phyloP scores from a whole-genome alignment of 805 yeast genomes.

The Saccharomycopsis sp. region DNA sequence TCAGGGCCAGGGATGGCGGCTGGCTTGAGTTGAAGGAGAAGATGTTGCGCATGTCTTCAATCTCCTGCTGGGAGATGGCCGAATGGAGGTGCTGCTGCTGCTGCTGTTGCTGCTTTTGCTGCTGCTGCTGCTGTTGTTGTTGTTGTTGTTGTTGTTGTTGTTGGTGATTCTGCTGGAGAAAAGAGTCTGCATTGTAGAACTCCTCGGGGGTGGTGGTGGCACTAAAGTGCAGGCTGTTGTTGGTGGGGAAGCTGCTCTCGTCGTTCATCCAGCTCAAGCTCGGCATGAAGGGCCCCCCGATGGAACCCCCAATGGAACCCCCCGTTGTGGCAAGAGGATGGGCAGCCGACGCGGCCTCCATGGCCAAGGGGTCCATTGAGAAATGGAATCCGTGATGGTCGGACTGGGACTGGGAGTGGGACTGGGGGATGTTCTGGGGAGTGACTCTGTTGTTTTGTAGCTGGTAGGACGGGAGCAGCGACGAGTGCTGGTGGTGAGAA shows the following conservation, averaged over 20 bases:
- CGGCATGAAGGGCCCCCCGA: neutral
- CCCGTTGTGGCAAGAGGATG: no score
- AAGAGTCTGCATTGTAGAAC: no score
- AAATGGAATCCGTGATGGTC: conserved; percentile 28
- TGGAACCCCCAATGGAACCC: conserved; percentile 2
- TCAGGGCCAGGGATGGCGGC: neutral
- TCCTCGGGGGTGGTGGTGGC: no score
- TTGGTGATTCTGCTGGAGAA: no score
- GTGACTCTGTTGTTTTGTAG: no score
- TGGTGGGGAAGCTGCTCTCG: no score
- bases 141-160: no score
- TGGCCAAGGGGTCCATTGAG: conserved; percentile 39
- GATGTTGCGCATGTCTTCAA: conserved; percentile 14
- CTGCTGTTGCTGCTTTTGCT: no score
- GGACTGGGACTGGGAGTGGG: neutral
- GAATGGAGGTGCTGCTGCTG: no score
- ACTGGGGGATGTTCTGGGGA: neutral
- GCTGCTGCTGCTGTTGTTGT: no score
- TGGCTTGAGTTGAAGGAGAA: conserved; percentile 10
- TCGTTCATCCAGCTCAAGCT: conserved; percentile 2
- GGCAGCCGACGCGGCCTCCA: conserved; percentile 36
- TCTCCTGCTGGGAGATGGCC: conserved; percentile 11
- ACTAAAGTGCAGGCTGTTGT: neutral
- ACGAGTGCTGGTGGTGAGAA: no score
- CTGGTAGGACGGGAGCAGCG: no score